Percentiles rank a stretch among this genome's conserved stretches.
Evolutionary conservation across 169 alveolate genomes (phyloP).

Genomic region (Amoebophrya sp.): DNA sequence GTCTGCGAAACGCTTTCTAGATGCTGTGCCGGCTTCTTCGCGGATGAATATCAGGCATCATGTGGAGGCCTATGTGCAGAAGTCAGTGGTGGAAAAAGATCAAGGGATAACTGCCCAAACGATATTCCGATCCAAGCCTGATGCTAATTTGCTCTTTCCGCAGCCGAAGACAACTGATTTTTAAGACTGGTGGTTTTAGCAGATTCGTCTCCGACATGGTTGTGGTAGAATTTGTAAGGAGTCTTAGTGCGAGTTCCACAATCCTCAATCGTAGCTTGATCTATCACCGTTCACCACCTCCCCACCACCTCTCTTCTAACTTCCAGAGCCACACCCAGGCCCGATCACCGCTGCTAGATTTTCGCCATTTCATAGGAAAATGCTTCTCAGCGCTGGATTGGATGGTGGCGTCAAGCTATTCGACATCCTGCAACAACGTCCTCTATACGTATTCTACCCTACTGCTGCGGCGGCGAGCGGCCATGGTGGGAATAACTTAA

Average conservation of each 20-base stretch:
- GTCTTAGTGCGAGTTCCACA: too few relatives aligned
- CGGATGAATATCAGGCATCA: neutral
- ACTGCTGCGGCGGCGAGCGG: neutral
- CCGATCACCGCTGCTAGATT: neutral
- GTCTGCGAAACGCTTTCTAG: neutral
- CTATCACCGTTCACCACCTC: too few relatives aligned
- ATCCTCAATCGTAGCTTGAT: too few relatives aligned
- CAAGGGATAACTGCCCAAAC: neutral
- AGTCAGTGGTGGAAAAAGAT: neutral
- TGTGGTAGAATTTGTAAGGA: too few relatives aligned
- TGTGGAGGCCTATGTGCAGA: neutral
- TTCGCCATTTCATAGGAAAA: neutral
- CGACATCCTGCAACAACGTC: conserved; percentile 19
- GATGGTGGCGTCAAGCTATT: neutral
- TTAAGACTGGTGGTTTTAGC: too few relatives aligned
- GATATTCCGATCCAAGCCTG: neutral
- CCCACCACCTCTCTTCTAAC: too few relatives aligned
- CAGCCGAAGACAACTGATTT: neutral
- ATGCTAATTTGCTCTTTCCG: neutral
- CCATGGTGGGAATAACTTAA: neutral
- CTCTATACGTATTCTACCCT: conserved; percentile 4
- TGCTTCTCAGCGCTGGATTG: neutral
- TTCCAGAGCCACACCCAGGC: neutral
- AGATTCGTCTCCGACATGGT: too few relatives aligned
- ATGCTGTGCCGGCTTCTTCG: neutral